phyloP scores from a whole-genome alignment of 148 eudicot genomes.

The Simmondsia chinensis region DNA sequence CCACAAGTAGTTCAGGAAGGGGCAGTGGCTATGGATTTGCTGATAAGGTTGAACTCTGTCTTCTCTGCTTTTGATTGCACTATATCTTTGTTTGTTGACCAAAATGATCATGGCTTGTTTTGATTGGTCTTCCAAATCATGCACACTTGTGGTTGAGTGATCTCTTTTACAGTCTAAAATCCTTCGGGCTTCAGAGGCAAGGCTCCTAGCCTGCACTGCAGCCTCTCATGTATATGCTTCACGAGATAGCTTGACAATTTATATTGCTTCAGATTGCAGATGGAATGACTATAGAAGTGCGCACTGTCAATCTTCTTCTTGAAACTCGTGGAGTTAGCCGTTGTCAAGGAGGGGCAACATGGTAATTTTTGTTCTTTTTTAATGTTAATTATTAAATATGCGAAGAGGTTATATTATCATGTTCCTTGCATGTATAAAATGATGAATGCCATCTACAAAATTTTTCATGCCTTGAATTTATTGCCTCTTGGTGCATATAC shows the following conservation, averaged over 20 bases:
- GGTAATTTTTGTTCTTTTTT: conserved; percentile 26
- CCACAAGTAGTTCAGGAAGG: conserved; percentile 48
- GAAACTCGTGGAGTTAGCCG: conserved; percentile 91
- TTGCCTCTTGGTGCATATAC: too few species aligned
- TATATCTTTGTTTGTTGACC: neutral
- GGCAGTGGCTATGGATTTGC: conserved; percentile 94
- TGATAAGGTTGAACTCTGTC: conserved; percentile 59
- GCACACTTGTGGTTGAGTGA: too few species aligned
- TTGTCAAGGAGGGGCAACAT: conserved; percentile 66
- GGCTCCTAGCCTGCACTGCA: neutral
- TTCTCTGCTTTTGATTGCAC: conserved; percentile 4
- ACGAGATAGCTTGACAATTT: conserved; percentile 17
- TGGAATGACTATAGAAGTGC: conserved; percentile 92
- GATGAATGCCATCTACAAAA: too few species aligned
- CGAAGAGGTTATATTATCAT: too few species aligned
- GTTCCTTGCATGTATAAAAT: too few species aligned
- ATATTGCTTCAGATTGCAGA: conserved; percentile 75
- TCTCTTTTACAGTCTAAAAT: too few species aligned
- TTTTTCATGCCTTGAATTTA: too few species aligned
- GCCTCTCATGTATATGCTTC: neutral
- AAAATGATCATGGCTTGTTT: neutral
- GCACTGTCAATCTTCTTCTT: conserved; percentile 76
- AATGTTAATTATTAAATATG: too few species aligned
- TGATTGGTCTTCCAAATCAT: neutral
- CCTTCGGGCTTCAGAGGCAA: too few species aligned